Conservation (phyloP, 139 green algal species). For the Ulvella scutata region DNA sequence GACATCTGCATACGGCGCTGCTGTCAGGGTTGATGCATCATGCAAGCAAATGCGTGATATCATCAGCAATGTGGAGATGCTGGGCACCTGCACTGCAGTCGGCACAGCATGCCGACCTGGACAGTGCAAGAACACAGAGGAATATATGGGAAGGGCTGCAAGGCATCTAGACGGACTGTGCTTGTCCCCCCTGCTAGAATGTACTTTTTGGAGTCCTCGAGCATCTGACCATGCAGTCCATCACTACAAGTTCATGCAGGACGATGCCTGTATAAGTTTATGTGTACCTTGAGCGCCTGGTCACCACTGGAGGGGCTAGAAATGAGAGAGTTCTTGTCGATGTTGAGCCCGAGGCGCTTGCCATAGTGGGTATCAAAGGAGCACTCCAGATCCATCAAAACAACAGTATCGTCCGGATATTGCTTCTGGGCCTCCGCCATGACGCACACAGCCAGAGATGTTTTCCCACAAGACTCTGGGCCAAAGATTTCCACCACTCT, state of each 20-base stretch:
- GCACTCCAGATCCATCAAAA: slow-evolving; percentile 90
- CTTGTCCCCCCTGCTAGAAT: no score
- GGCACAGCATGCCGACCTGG: no score
- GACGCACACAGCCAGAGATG: slow-evolving; percentile 84
- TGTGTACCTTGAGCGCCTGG: background rate
- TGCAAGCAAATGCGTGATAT: background rate
- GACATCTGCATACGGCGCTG: background rate
- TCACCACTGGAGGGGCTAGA: background rate
- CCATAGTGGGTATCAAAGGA: slow-evolving; percentile 82
- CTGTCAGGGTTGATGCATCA: no score
- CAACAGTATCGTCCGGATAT: slow-evolving; percentile 22
- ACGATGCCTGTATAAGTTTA: no score
- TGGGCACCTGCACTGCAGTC: no score
- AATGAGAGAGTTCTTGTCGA: background rate
- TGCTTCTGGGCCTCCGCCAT: slow-evolving; percentile 44
- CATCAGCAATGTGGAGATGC: no score
- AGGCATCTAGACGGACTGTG: no score
- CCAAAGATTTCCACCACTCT: slow-evolving; percentile 86
- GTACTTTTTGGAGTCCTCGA: no score
- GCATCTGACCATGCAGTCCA: no score
- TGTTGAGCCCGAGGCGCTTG: slow-evolving; percentile 18
- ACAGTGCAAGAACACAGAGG: no score
- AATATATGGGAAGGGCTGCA: no score
- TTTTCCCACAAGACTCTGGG: slow-evolving; percentile 88
- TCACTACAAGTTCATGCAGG: no score